These are phyloP conservation scores for Aspergillus sojae DNA, from an alignment of 2,329 filamentous ascomycete species.

Conservation along the genomic window DNA sequence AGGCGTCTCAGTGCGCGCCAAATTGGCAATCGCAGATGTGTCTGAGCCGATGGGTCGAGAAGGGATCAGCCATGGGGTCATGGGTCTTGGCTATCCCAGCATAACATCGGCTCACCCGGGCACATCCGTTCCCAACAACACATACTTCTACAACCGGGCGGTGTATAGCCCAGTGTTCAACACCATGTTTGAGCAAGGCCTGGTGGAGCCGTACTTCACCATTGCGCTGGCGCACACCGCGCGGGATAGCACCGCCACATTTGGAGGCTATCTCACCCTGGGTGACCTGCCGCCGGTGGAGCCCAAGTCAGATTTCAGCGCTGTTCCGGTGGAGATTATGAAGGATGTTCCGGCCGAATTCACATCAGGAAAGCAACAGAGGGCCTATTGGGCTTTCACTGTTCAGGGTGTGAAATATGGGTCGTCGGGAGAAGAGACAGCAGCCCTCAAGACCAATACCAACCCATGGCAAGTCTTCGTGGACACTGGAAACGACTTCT, in stretches of 20 bases:
- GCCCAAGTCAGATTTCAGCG: slow-evolving; percentile 36
- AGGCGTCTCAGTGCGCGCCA: slow-evolving; percentile 31
- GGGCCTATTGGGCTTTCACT: slow-evolving; percentile 44
- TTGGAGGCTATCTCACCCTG: slow-evolving; percentile 51
- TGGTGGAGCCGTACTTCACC: slow-evolving; percentile 51
- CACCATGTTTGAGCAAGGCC: slow-evolving; percentile 49
- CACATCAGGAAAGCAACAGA: slow-evolving; percentile 22
- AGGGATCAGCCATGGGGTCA: slow-evolving; percentile 49
- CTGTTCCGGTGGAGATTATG: slow-evolving; percentile 39
- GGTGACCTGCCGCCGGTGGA: slow-evolving; percentile 53
- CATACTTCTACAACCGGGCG: slow-evolving; percentile 27
- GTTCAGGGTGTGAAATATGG: slow-evolving; percentile 13
- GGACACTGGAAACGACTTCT: slow-evolving; percentile 39
- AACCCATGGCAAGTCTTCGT: slow-evolving; percentile 45
- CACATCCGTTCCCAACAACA: slow-evolving; percentile 22
- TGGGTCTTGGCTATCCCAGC: slow-evolving; percentile 56
- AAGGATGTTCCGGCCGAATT: slow-evolving; percentile 26
- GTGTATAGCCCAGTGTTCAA: slow-evolving; percentile 56
- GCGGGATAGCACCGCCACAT: slow-evolving; percentile 18
- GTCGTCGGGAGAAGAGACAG: not conserved
- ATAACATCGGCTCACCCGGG: slow-evolving; percentile 46
- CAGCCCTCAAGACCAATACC: slow-evolving; percentile 23
- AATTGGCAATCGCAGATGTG: slow-evolving; percentile 52
- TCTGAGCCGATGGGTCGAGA: slow-evolving; percentile 49
- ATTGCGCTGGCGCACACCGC: slow-evolving; percentile 48